Evolutionary conservation across 345 rosid genomes (phyloP).

Genomic region (Brassica napus): DNA sequence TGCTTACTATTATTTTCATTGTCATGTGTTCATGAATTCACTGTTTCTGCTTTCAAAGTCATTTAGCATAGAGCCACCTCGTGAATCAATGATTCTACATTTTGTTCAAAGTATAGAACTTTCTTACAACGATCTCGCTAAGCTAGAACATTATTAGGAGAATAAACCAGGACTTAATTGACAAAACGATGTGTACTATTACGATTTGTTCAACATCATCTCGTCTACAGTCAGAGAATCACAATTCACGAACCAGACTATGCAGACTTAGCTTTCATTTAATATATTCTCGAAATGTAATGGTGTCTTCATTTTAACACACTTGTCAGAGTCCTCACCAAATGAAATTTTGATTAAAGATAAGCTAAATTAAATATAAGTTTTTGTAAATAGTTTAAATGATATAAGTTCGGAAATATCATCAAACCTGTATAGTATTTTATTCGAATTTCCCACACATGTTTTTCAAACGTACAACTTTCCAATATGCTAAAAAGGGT

Average conservation of each 20-base stretch:
- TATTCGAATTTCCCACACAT: background rate
- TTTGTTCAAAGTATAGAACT: background rate
- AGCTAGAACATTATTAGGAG: background rate
- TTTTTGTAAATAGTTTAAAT: too few species aligned
- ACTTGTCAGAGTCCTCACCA: background rate
- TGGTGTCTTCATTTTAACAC: background rate
- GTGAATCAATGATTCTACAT: constrained; percentile 7
- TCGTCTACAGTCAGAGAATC: background rate
- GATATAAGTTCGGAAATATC: background rate
- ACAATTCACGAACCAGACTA: background rate
- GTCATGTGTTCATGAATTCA: constrained; percentile 22
- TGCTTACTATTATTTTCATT: constrained; percentile 24
- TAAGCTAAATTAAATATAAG: background rate
- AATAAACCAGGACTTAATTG: background rate
- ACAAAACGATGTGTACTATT: background rate
- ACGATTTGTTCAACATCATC: background rate
- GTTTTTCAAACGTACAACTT: background rate
- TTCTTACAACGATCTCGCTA: background rate
- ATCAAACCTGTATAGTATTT: background rate
- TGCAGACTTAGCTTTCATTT: too few species aligned
- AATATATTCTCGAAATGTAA: background rate
- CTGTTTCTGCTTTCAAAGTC: constrained; percentile 21
- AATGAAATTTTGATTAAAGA: background rate
- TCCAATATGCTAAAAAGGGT: background rate
- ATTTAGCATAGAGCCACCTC: constrained; percentile 16